phyloP scores from a whole-genome alignment of 1,284 basidiomycete species.

The Tremellales sp. region DNA sequence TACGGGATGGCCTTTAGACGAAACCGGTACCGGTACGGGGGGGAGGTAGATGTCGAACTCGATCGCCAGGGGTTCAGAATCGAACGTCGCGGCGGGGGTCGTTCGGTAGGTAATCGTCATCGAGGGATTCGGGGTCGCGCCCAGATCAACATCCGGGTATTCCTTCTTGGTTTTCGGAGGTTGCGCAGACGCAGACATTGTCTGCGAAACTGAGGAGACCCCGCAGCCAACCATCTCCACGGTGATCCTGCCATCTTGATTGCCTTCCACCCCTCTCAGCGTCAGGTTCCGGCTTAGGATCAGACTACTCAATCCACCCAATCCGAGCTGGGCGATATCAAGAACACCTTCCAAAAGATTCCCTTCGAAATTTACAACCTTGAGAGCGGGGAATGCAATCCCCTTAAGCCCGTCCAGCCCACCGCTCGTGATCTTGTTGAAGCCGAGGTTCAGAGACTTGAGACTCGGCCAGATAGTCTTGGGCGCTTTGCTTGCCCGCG shows the following conservation, averaged over 20 bases:
- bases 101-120: conserved; percentile 35
- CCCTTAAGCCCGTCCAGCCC: conserved; percentile 20
- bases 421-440: conserved; percentile 29
- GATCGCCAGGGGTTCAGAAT: conserved; percentile 39
- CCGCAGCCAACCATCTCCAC: conserved; percentile 32
- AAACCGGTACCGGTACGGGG: conserved; percentile 8
- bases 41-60: conserved; percentile 45
- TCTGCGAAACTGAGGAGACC: background rate
- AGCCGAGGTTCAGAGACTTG: conserved; percentile 31
- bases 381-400: background rate
- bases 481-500: conserved; percentile 24
- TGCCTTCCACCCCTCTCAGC: conserved; percentile 23
- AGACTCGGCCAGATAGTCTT: conserved; percentile 31
- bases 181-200: background rate
- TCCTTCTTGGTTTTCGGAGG: background rate
- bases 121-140: conserved; percentile 22
- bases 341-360: conserved; percentile 33
- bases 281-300: conserved; percentile 26
- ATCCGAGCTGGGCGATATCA: conserved; percentile 20
- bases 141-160: conserved; percentile 6
- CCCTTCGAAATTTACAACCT: conserved; percentile 27
- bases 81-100: conserved; percentile 41
- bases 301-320: conserved; percentile 21
- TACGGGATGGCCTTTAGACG: conserved; percentile 25
- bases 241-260: conserved; percentile 16